Base-by-base conservation (phyloP, 768 basidiomycete genomes). In the Lentinus tigrinus region DNA sequence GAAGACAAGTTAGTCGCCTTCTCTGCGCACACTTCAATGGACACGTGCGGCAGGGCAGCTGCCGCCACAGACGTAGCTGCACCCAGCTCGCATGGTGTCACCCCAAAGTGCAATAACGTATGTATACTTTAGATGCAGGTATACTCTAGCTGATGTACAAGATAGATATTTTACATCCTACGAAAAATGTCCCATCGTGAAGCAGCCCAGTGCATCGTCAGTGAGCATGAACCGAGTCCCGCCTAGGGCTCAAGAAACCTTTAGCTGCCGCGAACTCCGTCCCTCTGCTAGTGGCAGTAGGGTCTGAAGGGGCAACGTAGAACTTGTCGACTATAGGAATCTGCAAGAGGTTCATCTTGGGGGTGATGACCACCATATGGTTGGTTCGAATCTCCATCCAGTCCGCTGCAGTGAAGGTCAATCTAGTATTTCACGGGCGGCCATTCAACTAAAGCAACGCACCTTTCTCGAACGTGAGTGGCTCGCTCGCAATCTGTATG, bases 331-430 rank as follows among this genome's bases (percentile, higher is more conserved):
- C 76, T 68, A 98, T 97, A 2, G 96, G 96, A 63, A 96, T 92
- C 70, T 96, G 93, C 19, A 98, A 77, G 24, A 97, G 72, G 69
- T 98, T 98, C 85, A 96, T 94, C 78, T 93, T 94, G 38, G 92
- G 91, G 0, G 96, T 98, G 64, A 98, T 90, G 48, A 97, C 87
- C 23, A 94, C 88, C 88, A 98, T 90, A 62, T 92, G 87, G 72
- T 99, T 98, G 13, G 93, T 96, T 70, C 89, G 90, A 67, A 99
- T 95, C 72, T 98, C 97, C 89, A 98, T 95, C 97, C 97, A 99
- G 71, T 99, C 97, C 50, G 93, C 93, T 86, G 62, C 40, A 13
- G 9, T 1, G 13, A 19, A 38, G 42, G 37, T 26, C 38, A 47
- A 42, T 37, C 37, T 21, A 57, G 47, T 17, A 7, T n/a, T n/a